phyloP scores from a whole-genome alignment of 768 basidiomycete species.

The Mycena amicta region DNA sequence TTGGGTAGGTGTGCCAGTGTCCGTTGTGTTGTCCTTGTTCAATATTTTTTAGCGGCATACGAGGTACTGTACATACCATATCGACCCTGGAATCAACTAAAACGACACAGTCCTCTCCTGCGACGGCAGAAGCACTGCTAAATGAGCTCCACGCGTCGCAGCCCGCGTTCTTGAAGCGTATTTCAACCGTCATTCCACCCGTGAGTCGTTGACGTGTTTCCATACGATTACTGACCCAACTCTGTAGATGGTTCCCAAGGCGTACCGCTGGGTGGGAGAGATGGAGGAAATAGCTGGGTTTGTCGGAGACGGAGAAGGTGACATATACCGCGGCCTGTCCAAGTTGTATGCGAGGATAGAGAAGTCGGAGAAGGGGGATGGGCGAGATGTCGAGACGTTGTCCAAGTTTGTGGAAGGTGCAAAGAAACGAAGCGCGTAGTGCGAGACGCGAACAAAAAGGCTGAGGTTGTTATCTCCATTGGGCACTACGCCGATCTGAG shows the following conservation, averaged over 20 bases:
- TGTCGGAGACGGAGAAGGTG: constrained; percentile 46
- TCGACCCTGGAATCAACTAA: background rate
- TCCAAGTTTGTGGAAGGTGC: constrained; percentile 50
- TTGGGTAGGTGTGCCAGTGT: constrained; percentile 52
- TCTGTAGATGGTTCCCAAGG: constrained; percentile 55
- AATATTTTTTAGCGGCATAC: constrained; percentile 8
- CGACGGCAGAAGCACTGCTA: constrained; percentile 59
- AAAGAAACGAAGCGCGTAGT: constrained; percentile 27
- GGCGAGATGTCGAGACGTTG: constrained; percentile 43
- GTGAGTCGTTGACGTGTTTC: constrained; percentile 4
- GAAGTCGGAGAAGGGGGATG: constrained; percentile 35
- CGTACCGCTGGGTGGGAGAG: constrained; percentile 64
- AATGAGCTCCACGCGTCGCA: constrained; percentile 51
- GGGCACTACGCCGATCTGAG: background rate
- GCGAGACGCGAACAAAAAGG: constrained; percentile 11
- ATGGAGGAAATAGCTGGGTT: constrained; percentile 66
- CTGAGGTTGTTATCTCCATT: constrained; percentile 3
- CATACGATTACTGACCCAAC: background rate
- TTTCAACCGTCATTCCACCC: constrained; percentile 40
- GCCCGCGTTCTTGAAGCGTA: constrained; percentile 42
- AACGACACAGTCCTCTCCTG: constrained; percentile 47
- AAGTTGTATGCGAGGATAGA: constrained; percentile 48
- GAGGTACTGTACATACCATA: constrained; percentile 48
- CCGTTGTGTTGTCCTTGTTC: too few relatives aligned
- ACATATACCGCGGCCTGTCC: constrained; percentile 52